Evolutionary conservation across 805 yeast species (phyloP), one percentile per base, ranked within the genome.

Genomic region (Wickerhamomyces canadensis): DNA sequence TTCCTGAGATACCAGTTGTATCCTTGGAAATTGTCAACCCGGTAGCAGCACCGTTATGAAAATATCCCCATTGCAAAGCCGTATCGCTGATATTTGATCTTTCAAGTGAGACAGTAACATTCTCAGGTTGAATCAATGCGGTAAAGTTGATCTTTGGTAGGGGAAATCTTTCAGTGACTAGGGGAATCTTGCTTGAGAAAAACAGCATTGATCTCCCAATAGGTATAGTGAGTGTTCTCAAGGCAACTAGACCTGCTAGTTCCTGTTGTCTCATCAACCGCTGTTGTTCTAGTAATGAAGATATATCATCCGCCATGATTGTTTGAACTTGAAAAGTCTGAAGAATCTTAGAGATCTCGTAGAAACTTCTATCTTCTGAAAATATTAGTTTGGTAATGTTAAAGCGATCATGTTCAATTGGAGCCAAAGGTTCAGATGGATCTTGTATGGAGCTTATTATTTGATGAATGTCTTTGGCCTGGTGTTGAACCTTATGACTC

Each of bases 31-130:
- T 77, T 38, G 81, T 78, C 34, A 93, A 61, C 0, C 96, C 98
- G 1, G 91, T 72, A 3, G 95, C 79, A 0, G 80, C 95, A 13
- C 98, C 98, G 49, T 84, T 85, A 49, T 91, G 96, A 55, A 93
- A 93, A 44, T 77, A 75, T 0, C 95, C 96, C 96, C 96, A 88
- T 27, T 76, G 75, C 26, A 72, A 55, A 4, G 70, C 59, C 12
- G 64, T 69, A 2, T 67, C 61, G n/a, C 72, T 67, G 10, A 85
- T 49, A 0, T 69, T 44, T 3, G 73, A 77, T 34, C 71, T 74
- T 5, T 80, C 80, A 2, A 79, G 58, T 2, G 80, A 65, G 2
- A 86, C 74, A 16, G 77, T 83, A 2, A 81, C 71, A 62, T 74
- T 75, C 31, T 70, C 72, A 0, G 96, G 95, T 13, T 74, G 60